Conservation (phyloP, 2,329 filamentous ascomycete genomes). For the Ustulina deusta region DNA sequence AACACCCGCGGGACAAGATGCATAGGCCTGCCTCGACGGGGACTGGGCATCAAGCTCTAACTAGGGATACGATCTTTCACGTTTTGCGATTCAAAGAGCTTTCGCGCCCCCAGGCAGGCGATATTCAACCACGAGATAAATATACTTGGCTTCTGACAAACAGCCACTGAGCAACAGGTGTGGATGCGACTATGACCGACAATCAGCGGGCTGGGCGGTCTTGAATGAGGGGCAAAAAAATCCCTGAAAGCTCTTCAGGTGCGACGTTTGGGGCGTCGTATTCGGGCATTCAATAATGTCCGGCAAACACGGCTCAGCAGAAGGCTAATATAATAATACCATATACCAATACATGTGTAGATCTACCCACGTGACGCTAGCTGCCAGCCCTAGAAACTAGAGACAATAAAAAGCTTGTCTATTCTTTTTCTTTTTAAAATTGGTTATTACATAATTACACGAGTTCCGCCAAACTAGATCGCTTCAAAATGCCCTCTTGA, state of each 20-base stretch:
- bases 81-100: conserved; percentile 3
- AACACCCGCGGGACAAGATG: conserved; percentile 12
- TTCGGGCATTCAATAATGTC: conserved; percentile 39
- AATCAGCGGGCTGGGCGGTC: conserved; percentile 1
- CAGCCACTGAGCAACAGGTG: conserved; percentile 20
- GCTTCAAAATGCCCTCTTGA: conserved; percentile 9
- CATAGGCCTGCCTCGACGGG: conserved; percentile 10
- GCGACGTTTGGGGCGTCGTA: conserved; percentile 24
- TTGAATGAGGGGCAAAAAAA: conserved; percentile 27
- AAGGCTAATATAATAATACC: conserved; percentile 38
- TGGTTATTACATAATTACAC: background rate
- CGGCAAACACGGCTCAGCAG: conserved; percentile 33
- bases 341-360: conserved; percentile 39
- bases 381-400: too few relatives aligned
- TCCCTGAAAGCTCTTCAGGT: conserved; percentile 10
- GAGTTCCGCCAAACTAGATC: background rate
- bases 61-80: background rate
- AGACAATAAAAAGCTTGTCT: too few relatives aligned
- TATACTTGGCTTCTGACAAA: conserved; percentile 13
- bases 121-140: conserved; percentile 1
- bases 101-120: background rate
- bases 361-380: too few relatives aligned
- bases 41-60: background rate
- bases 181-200: conserved; percentile 3
- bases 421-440: background rate